Percentiles rank a stretch among this genome's conserved stretches.
Conservation (phyloP, 2,329 filamentous ascomycete species). For the Orbilia blumenaviensis region DNA sequence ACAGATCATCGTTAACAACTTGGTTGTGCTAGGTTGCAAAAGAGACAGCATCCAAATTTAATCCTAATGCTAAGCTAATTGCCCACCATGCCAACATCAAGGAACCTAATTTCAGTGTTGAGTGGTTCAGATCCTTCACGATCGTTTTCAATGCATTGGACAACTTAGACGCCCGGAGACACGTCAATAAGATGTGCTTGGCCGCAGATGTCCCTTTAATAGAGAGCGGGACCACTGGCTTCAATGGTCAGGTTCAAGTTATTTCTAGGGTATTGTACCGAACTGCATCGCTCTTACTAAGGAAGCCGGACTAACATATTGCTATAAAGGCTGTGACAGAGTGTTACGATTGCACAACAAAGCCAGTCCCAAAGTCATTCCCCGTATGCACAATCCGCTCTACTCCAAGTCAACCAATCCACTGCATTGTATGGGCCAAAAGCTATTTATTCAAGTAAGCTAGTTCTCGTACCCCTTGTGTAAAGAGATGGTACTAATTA, state of each 20-base stretch:
- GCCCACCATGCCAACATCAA: slow-evolving; percentile 97
- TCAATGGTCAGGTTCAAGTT: slow-evolving; percentile 96
- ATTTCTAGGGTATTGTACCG: slow-evolving; percentile 76
- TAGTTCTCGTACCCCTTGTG: background rate
- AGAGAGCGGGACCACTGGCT: slow-evolving; percentile 96
- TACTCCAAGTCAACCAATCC: slow-evolving; percentile 93
- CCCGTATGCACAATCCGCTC: slow-evolving; percentile 97
- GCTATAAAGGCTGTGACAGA: slow-evolving; percentile 74
- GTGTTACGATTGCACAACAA: slow-evolving; percentile 93
- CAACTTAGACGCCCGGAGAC: slow-evolving; percentile 89
- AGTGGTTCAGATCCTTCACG: slow-evolving; percentile 84
- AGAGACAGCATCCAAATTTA: slow-evolving; percentile 88
- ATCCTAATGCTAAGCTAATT: slow-evolving; percentile 83
- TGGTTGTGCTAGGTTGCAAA: slow-evolving; percentile 76
- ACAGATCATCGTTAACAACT: slow-evolving; percentile 28
- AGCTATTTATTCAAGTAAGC: slow-evolving; percentile 84
- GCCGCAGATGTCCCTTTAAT: slow-evolving; percentile 89
- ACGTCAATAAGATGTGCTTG: slow-evolving; percentile 97
- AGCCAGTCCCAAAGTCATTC: slow-evolving; percentile 89
- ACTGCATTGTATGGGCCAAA: slow-evolving; percentile 99
- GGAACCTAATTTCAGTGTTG: slow-evolving; percentile 81
- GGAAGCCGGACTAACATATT: background rate
- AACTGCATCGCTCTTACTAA: background rate
- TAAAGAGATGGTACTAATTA: slow-evolving; percentile 55
- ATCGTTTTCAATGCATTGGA: slow-evolving; percentile 97